Conservation (phyloP, 768 basidiomycete genomes). For the Psilocybe azurescens region DNA sequence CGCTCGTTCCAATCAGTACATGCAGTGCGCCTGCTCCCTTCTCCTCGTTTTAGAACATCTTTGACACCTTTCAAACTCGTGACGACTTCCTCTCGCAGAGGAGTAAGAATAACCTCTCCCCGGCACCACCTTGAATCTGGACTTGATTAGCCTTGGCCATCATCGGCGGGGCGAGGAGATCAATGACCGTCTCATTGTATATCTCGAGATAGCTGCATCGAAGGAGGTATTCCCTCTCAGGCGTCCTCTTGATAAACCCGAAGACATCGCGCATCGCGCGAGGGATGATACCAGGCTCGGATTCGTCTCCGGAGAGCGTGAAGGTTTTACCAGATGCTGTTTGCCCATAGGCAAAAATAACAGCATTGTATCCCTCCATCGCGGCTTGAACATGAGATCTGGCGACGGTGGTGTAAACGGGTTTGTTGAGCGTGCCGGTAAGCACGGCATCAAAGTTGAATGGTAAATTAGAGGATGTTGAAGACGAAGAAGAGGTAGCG, state of each 20-base stretch:
- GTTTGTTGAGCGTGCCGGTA: constrained; percentile 80
- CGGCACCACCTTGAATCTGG: constrained; percentile 73
- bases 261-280: constrained; percentile 94
- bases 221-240: constrained; percentile 88
- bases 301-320: constrained; percentile 73
- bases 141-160: constrained; percentile 62
- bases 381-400: constrained; percentile 85
- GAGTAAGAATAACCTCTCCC: constrained; percentile 69
- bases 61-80: constrained; percentile 86
- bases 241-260: constrained; percentile 75
- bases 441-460: constrained; percentile 81
- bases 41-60: constrained; percentile 85
- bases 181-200: constrained; percentile 91
- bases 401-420: constrained; percentile 77
- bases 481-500: constrained; percentile 23
- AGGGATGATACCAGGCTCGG: constrained; percentile 94
- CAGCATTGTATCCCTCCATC: constrained; percentile 97
- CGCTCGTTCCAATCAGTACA: constrained; percentile 99
- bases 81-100: constrained; percentile 92
- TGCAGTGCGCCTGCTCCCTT: constrained; percentile 87
- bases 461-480: constrained; percentile 33
- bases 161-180: constrained; percentile 78
- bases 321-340: constrained; percentile 73
- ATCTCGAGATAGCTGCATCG: constrained; percentile 97
- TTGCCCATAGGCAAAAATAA: constrained; percentile 94